A percentile compares a stretch with the other conserved stretches of the same genome.
Evolutionary conservation across 2,329 filamentous ascomycete species (phyloP).

Genomic region (Xylaria sp.): DNA sequence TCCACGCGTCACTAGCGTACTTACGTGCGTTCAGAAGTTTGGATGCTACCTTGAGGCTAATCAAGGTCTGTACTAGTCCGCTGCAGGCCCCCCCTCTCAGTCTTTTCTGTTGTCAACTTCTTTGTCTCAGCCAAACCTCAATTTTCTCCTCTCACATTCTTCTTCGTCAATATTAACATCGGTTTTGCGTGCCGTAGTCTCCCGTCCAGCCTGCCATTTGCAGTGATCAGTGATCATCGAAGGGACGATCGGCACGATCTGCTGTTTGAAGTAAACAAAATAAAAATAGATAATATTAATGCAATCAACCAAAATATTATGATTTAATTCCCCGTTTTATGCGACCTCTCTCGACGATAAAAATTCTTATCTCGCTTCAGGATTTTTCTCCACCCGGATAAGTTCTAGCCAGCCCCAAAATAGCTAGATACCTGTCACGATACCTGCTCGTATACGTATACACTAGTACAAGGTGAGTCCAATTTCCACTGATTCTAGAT

Average conservation of each 20-base stretch:
- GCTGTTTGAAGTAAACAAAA: slow-evolving; percentile 18
- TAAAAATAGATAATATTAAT: slow-evolving; percentile 38
- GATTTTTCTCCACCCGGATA: slow-evolving; percentile 16
- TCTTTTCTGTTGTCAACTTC: background rate
- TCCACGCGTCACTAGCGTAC: slow-evolving; percentile 11
- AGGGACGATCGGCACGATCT: slow-evolving; percentile 23
- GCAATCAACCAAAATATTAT: slow-evolving; percentile 27
- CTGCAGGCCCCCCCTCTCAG: background rate
- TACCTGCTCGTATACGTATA: slow-evolving; percentile 13
- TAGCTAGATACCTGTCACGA: slow-evolving; percentile 13
- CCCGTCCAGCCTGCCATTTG: slow-evolving; percentile 2
- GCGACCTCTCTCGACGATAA: slow-evolving; percentile 5
- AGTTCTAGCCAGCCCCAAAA: slow-evolving; percentile 13
- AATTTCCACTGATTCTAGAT: slow-evolving; percentile 20
- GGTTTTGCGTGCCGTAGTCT: background rate
- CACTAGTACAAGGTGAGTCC: background rate
- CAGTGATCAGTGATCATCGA: slow-evolving; percentile 38
- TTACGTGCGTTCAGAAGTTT: background rate
- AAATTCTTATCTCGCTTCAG: slow-evolving; percentile 34
- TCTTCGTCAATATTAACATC: slow-evolving; percentile 9
- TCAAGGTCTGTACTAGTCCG: slow-evolving; percentile 3
- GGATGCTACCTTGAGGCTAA: slow-evolving; percentile 1
- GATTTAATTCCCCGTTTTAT: slow-evolving; percentile 34
- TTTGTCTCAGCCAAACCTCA: slow-evolving; percentile 8
- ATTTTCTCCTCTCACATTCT: slow-evolving; percentile 28